Percentiles rank a stretch among this genome's conserved stretches.
Evolutionary conservation across 2,329 filamentous ascomycete species (phyloP).

Genomic region (Juglanconis sp.): DNA sequence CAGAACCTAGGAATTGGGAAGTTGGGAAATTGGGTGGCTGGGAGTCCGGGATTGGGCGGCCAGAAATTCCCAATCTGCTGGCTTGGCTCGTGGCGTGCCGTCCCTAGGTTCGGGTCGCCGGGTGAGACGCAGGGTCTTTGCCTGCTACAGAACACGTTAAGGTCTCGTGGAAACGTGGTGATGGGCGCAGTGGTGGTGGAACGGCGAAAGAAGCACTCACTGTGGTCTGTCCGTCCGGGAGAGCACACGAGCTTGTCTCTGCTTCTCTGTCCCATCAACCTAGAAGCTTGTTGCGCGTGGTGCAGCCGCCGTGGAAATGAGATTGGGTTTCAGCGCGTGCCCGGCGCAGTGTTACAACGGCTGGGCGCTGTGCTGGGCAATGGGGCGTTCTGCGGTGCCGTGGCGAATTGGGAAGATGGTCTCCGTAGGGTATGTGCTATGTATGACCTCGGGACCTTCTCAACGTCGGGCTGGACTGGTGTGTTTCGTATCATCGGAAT

Average conservation of each 20-base stretch:
- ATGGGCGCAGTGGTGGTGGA: no score
- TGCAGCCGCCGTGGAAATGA: not conserved
- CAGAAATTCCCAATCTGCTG: not conserved
- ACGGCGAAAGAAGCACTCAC: no score
- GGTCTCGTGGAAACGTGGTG: not conserved
- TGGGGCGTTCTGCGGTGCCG: not conserved
- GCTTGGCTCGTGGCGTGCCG: constrained; percentile 12
- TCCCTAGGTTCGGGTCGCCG: constrained; percentile 9
- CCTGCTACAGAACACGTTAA: not conserved
- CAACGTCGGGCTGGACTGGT: not conserved
- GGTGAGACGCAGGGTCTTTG: not conserved
- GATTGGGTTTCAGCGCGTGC: not conserved
- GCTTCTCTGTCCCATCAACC: not conserved
- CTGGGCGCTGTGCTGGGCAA: not conserved
- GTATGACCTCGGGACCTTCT: not conserved
- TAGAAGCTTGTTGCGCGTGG: not conserved
- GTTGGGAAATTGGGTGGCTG: not conserved
- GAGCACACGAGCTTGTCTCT: not conserved
- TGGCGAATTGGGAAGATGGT: no score
- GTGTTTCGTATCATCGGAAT: constrained; percentile 1
- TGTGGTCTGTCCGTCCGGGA: not conserved
- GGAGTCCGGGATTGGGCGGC: not conserved
- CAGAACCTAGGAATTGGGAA: no score
- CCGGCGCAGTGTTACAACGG: not conserved
- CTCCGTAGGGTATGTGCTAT: not conserved